phyloP scores from a whole-genome alignment of 202 grass and related monocot species.

The Bolboschoenoplectus hybrid region DNA sequence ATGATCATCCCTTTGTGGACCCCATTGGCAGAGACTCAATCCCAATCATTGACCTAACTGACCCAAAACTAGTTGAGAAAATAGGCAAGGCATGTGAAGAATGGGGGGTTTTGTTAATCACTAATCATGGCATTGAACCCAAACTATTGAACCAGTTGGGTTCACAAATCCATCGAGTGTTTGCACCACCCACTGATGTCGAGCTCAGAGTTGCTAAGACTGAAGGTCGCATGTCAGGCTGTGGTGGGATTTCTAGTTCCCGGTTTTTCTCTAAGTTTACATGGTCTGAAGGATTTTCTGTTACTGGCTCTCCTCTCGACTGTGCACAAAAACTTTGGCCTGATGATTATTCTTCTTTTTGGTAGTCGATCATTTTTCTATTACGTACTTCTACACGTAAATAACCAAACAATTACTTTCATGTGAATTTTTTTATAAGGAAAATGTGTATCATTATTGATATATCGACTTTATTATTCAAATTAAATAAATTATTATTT shows the following conservation, averaged over 20 bases:
- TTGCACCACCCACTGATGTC: conserved; percentile 58
- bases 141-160: conserved; percentile 54
- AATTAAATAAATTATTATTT: too few species aligned
- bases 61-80: not conserved
- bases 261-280: conserved; percentile 83
- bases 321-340: conserved; percentile 84
- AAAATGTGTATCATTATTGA: too few species aligned
- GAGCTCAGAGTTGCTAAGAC: conserved; percentile 69
- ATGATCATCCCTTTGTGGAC: conserved; percentile 62
- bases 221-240: conserved; percentile 57
- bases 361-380: conserved; percentile 42
- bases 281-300: conserved; percentile 95
- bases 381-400: not conserved
- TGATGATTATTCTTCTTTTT: conserved; percentile 62
- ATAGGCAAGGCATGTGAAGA: conserved; percentile 56
- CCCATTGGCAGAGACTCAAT: conserved; percentile 43
- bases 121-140: conserved; percentile 55
- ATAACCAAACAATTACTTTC: not conserved
- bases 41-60: conserved; percentile 65
- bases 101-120: conserved; percentile 77
- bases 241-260: conserved; percentile 67
- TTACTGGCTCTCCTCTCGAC: conserved; percentile 49
- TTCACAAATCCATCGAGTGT: conserved; percentile 51
- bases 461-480: too few species aligned
- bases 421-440: not conserved